Conservation (phyloP, 805 yeast genomes). For the Scheffersomyces spartinae region DNA sequence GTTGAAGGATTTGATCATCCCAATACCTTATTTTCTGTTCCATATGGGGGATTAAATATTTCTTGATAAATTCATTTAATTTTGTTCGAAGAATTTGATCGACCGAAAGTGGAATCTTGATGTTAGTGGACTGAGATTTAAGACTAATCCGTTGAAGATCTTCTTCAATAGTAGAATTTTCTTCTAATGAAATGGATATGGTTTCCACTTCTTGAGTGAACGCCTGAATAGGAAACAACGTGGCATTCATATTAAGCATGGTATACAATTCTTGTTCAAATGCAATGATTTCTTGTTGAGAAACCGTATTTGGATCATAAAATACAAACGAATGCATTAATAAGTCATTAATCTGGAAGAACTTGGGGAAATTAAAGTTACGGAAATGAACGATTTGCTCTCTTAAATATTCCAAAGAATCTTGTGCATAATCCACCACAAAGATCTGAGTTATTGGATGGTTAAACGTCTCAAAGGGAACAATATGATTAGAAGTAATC, state of each 20-base stretch:
- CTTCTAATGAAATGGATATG: conserved; percentile 9
- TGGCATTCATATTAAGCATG: conserved; percentile 15
- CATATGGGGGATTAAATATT: conserved; percentile 69
- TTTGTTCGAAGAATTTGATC: no score
- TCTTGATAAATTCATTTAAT: conserved; percentile 36
- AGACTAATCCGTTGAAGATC: conserved; percentile 27
- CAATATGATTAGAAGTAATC: conserved; percentile 45
- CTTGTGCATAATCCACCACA: conserved; percentile 43
- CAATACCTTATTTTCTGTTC: conserved; percentile 67
- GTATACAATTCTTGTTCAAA: conserved; percentile 17
- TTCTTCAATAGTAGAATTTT: conserved; percentile 38
- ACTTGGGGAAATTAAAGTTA: conserved; percentile 40
- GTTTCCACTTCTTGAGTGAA: conserved; percentile 6
- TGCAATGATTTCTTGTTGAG: conserved; percentile 23
- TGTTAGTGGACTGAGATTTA: conserved; percentile 11
- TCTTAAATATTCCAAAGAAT: conserved; percentile 44
- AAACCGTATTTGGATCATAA: conserved; percentile 12
- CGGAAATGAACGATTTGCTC: conserved; percentile 44
- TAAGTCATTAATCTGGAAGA: conserved; percentile 53
- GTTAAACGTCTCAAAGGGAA: conserved; percentile 75
- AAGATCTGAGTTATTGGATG: conserved; percentile 77
- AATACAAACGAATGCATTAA: conserved; percentile 30
- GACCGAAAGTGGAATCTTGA: no score
- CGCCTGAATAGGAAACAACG: conserved; percentile 7
- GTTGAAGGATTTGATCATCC: conserved; percentile 74